These are phyloP conservation scores for Terfezia claveryi DNA, from an alignment of 495 filamentous ascomycete genomes.

Conservation along the genomic window DNA sequence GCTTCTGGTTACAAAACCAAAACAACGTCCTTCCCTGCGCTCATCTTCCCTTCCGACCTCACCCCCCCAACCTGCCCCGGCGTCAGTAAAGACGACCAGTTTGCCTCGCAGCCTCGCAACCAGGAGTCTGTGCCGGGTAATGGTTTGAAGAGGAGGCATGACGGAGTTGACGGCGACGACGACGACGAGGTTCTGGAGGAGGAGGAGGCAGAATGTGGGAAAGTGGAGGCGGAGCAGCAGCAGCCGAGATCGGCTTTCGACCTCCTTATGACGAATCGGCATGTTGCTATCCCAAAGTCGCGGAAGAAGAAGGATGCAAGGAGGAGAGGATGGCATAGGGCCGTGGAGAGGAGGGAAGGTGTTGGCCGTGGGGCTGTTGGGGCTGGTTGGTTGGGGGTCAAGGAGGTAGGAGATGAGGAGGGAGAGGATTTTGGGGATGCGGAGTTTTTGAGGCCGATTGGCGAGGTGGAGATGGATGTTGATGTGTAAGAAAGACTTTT, in stretches of 20 bases:
- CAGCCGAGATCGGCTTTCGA: constrained; percentile 27
- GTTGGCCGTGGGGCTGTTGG: constrained; percentile 4
- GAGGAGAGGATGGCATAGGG: too few species aligned
- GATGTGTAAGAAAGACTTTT: not conserved
- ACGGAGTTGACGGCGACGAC: too few species aligned
- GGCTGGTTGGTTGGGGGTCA: constrained; percentile 1
- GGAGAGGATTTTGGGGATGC: constrained; percentile 15
- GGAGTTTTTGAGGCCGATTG: constrained; percentile 5
- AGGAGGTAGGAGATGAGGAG: not conserved
- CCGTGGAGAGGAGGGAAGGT: constrained; percentile 1
- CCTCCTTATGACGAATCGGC: constrained; percentile 1
- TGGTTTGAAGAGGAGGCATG: too few species aligned
- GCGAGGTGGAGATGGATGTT: not conserved
- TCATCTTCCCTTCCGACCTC: too few species aligned
- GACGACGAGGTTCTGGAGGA: too few species aligned
- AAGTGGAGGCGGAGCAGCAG: too few species aligned
- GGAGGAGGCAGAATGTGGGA: too few species aligned
- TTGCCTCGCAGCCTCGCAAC: too few species aligned
- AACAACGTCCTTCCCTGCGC: too few species aligned
- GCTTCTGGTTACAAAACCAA: constrained; percentile 62
- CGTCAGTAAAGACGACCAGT: too few species aligned
- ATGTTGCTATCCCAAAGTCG: constrained; percentile 11
- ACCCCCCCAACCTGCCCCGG: too few species aligned
- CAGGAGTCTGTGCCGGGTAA: too few species aligned
- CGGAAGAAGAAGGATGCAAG: constrained; percentile 2